These are phyloP conservation scores for Lumnitzera racemosa DNA, from an alignment of 345 rosid species.

Conservation along the genomic window DNA sequence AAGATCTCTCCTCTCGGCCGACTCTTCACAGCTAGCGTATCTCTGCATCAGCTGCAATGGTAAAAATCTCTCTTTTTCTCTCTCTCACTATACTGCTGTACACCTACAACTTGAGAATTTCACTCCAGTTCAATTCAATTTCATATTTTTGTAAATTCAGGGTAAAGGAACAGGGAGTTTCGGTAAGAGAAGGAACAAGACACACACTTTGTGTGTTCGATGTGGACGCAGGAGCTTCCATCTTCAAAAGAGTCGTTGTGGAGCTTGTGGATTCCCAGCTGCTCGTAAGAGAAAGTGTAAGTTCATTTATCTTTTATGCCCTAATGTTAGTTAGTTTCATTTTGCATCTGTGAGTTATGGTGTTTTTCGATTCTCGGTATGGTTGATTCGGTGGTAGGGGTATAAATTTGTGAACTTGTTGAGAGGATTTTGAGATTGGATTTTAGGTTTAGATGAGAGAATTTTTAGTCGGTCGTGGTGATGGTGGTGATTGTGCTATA, in stretches of 20 bases:
- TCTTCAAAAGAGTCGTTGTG: conserved; percentile 51
- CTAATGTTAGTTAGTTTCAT: not conserved
- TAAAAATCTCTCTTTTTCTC: not conserved
- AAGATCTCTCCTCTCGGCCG: conserved; percentile 1
- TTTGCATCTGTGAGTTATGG: not conserved
- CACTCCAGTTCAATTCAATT: not conserved
- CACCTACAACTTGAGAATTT: no score
- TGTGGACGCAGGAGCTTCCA: conserved; percentile 57
- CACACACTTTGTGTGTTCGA: conserved; percentile 52
- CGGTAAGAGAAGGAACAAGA: conserved; percentile 55
- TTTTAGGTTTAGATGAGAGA: no score
- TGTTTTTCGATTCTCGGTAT: not conserved
- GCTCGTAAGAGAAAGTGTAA: conserved; percentile 47
- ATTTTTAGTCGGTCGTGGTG: no score
- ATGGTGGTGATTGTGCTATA: no score
- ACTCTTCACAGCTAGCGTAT: conserved; percentile 11
- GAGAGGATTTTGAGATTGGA: no score
- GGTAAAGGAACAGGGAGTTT: conserved; percentile 59
- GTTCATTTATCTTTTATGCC: not conserved
- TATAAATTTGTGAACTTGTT: no score
- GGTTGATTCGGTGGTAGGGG: no score
- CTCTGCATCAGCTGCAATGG: conserved; percentile 21
- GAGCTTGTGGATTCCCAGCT: conserved; percentile 44
- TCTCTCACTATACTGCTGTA: not conserved
- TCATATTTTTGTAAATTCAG: conserved; percentile 8